Evolutionary conservation across 2,329 filamentous ascomycete genomes (phyloP).

Genomic region (Meredithiella fracta): DNA sequence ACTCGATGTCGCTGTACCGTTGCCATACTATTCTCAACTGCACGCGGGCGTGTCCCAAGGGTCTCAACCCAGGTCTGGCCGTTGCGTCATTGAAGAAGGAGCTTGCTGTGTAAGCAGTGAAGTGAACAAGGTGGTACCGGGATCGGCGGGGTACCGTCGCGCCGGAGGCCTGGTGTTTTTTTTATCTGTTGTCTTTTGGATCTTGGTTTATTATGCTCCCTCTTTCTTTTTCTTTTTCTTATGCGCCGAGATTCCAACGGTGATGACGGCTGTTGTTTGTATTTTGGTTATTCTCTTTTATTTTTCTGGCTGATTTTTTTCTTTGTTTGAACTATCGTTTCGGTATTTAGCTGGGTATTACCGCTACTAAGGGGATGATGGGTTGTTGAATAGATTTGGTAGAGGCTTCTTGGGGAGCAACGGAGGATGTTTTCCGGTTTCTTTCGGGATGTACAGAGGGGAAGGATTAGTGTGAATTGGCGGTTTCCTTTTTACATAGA

Average conservation of each 20-base stretch:
- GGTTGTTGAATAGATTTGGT: background rate
- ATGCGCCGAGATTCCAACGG: no score
- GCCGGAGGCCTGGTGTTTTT: background rate
- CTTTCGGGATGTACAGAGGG: background rate
- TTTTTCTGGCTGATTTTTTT: background rate
- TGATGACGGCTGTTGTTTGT: background rate
- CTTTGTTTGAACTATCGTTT: no score
- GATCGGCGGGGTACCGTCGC: background rate
- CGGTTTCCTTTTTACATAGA: no score
- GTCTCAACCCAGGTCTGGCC: slow-evolving; percentile 83
- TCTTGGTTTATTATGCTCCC: background rate
- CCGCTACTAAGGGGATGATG: no score
- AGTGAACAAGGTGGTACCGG: background rate
- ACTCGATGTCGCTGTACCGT: slow-evolving; percentile 96
- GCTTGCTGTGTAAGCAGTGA: slow-evolving; percentile 39
- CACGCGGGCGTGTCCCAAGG: slow-evolving; percentile 95
- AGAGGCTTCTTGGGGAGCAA: background rate
- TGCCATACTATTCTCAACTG: slow-evolving; percentile 99
- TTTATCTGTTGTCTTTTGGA: background rate
- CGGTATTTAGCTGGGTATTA: no score
- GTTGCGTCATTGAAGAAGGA: slow-evolving; percentile 99
- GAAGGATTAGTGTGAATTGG: background rate
- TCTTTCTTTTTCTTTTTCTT: no score
- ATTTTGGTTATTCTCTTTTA: background rate
- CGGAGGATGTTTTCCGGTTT: background rate